Evolutionary conservation across 2,329 filamentous ascomycete genomes (phyloP).

Genomic region (Cladophialophora exuberans): DNA sequence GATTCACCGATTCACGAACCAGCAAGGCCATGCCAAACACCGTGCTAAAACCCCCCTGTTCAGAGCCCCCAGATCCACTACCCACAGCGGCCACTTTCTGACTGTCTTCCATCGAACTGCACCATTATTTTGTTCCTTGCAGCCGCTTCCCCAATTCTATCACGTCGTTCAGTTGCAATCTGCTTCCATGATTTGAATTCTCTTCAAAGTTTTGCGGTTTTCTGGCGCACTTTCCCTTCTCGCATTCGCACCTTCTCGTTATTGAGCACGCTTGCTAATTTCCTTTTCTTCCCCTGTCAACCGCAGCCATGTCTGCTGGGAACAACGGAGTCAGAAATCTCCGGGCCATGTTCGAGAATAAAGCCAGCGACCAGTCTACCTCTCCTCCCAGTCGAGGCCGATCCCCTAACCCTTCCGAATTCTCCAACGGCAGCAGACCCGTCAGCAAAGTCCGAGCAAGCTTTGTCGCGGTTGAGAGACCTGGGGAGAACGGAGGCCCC

Average conservation of each 20-base stretch:
- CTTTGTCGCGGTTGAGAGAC: constrained; percentile 71
- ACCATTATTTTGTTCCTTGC: constrained; percentile 7
- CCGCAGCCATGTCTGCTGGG: constrained; percentile 35
- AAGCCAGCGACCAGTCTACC: constrained; percentile 61
- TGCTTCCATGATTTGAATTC: no score
- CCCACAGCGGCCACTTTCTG: constrained; percentile 5
- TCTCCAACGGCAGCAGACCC: constrained; percentile 56
- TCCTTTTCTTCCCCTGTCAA: neutral
- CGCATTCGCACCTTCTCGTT: neutral
- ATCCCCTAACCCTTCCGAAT: constrained; percentile 59
- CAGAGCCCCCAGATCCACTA: constrained; percentile 28
- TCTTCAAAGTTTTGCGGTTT: neutral
- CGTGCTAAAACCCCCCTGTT: constrained; percentile 13
- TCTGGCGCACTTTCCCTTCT: constrained; percentile 4
- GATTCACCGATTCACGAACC: constrained; percentile 1
- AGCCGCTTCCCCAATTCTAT: neutral
- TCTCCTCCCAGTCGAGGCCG: constrained; percentile 71
- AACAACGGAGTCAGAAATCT: constrained; percentile 72
- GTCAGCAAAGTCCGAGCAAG: constrained; percentile 75
- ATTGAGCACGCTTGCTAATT: constrained; percentile 15
- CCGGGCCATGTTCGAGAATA: constrained; percentile 79
- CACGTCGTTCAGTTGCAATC: no score
- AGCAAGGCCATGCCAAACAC: constrained; percentile 13
- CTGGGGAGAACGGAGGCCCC: constrained; percentile 44
- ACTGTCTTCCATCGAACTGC: constrained; percentile 4